These are phyloP conservation scores for Cetraspora pellucida DNA, from an alignment of 192 early-diverging fungal species.

Conservation along the genomic window DNA sequence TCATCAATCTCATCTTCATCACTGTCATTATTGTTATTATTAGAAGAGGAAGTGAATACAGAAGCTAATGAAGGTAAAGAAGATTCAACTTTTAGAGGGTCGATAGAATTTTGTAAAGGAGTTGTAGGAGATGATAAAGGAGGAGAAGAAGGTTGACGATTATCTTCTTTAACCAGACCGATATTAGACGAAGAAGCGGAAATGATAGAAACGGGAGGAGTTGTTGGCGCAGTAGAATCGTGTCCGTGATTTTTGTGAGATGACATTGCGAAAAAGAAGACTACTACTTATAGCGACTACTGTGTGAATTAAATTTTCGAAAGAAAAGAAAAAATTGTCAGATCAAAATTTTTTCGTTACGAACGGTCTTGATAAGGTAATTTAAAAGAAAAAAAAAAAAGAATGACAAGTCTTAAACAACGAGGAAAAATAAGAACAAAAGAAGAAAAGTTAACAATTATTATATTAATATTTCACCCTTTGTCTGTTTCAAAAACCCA, in stretches of 20 bases:
- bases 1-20: constrained; percentile 37
- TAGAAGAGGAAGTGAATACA: constrained; percentile 20
- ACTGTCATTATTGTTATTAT: background rate
- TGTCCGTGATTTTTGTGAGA: background rate
- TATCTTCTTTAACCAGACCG: background rate
- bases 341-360: too few relatives aligned
- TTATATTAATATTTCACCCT: too few relatives aligned
- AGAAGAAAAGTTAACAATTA: too few relatives aligned
- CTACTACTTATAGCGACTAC: too few relatives aligned
- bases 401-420: too few relatives aligned
- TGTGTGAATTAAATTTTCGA: too few relatives aligned
- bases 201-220: background rate
- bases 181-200: background rate
- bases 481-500: too few relatives aligned
- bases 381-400: too few relatives aligned
- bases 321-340: too few relatives aligned
- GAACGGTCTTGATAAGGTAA: too few relatives aligned
- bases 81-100: background rate
- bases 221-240: background rate
- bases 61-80: background rate
- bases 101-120: background rate
- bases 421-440: too few relatives aligned
- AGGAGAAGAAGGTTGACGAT: constrained; percentile 2
- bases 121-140: constrained; percentile 9
- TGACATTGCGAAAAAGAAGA: too few relatives aligned